Conservation (phyloP, 495 filamentous ascomycete genomes). For the Aspergillus sclerotiicarbonarius region DNA sequence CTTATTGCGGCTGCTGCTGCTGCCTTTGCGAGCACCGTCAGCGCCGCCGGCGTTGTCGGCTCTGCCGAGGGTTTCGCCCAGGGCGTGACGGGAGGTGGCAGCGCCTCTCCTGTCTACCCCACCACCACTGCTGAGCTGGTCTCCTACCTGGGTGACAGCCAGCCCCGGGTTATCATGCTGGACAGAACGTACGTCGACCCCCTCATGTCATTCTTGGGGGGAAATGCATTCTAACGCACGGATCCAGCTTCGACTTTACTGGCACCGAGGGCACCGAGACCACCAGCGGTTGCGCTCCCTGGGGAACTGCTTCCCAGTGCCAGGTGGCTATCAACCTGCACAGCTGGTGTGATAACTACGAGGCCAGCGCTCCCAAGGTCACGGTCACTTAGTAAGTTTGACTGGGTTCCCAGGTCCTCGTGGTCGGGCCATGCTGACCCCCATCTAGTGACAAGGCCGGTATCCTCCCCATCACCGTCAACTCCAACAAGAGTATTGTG, state of each 20-base stretch:
- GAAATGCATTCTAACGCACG: no score
- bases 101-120: conserved; percentile 33
- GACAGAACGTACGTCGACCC: conserved; percentile 17
- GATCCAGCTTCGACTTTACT: conserved; percentile 29
- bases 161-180: conserved; percentile 34
- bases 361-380: conserved; percentile 25
- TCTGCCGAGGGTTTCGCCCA: conserved; percentile 37
- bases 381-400: conserved; percentile 32
- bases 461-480: conserved; percentile 1
- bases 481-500: background rate
- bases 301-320: conserved; percentile 37
- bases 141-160: conserved; percentile 30
- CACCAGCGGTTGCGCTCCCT: conserved; percentile 37
- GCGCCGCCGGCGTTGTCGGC: conserved; percentile 29
- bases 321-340: conserved; percentile 52
- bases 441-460: conserved; percentile 24
- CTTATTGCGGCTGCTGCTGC: conserved; percentile 13
- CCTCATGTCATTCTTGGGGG: background rate
- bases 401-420: background rate
- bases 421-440: background rate
- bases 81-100: conserved; percentile 37
- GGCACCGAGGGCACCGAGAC: conserved; percentile 31
- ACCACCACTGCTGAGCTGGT: conserved; percentile 32
- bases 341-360: conserved; percentile 41
- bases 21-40: conserved; percentile 17